Percentiles rank a stretch among this genome's conserved stretches.
These are phyloP conservation scores for Trematosphaeria pertusa DNA, from an alignment of 2,329 filamentous ascomycete species.

Conservation along the genomic window DNA sequence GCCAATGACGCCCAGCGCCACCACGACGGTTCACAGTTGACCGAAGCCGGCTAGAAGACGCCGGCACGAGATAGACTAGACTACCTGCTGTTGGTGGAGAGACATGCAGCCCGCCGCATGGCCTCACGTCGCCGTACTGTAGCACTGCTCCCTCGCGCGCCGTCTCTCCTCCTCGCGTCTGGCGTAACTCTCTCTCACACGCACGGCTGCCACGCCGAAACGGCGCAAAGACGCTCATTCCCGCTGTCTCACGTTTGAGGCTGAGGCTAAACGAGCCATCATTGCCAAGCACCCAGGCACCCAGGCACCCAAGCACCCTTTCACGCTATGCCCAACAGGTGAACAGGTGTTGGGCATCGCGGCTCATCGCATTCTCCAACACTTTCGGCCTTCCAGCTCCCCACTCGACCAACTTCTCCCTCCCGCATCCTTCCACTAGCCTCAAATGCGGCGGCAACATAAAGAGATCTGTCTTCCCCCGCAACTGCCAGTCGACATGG, in stretches of 20 bases:
- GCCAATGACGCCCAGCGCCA: conserved; percentile 21
- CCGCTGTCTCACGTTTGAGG: not conserved
- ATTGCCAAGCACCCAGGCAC: too few relatives aligned
- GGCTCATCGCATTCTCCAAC: not conserved
- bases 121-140: too few relatives aligned
- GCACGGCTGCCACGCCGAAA: too few relatives aligned
- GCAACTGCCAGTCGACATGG: conserved; percentile 11
- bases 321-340: not conserved
- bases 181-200: too few relatives aligned
- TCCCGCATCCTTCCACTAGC: conserved; percentile 11
- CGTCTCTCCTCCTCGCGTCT: too few relatives aligned
- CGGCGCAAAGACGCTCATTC: too few relatives aligned
- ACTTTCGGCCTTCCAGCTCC: not conserved
- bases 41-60: conserved; percentile 13
- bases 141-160: too few relatives aligned
- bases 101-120: too few relatives aligned
- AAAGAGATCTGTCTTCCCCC: conserved; percentile 10
- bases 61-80: not conserved
- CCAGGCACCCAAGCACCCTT: too few relatives aligned
- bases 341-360: not conserved
- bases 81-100: not conserved
- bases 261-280: not conserved
- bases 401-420: not conserved
- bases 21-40: conserved; percentile 15
- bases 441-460: conserved; percentile 9